A percentile compares a stretch with the other conserved stretches of the same genome.
phyloP scores from a whole-genome alignment of 2,329 filamentous ascomycete species.

The Fusarium poae region DNA sequence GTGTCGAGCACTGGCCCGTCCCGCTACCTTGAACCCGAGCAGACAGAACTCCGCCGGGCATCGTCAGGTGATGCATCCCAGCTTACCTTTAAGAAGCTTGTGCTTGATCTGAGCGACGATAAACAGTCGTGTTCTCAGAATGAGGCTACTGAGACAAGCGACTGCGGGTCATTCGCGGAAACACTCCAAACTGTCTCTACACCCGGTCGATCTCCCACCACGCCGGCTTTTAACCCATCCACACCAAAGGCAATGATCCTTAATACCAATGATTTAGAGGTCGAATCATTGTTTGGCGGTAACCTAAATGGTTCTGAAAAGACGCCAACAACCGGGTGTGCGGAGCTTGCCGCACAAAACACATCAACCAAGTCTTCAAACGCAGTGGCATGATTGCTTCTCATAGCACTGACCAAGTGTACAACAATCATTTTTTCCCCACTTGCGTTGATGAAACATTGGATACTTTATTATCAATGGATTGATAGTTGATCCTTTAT shows the following conservation, averaged over 20 bases:
- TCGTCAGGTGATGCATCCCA: conserved; percentile 8
- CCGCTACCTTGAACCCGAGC: not conserved
- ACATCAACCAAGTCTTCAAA: too few relatives aligned
- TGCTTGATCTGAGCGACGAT: not conserved
- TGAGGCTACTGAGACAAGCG: conserved; percentile 39
- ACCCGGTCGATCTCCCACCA: conserved; percentile 34
- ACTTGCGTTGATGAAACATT: too few relatives aligned
- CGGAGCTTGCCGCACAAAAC: too few relatives aligned
- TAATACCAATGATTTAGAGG: conserved; percentile 9
- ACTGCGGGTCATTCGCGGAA: conserved; percentile 24
- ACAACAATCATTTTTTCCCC: too few relatives aligned
- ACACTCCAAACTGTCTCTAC: conserved; percentile 32
- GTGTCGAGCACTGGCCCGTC: conserved; percentile 2
- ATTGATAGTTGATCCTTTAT: too few relatives aligned
- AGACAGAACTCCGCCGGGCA: not conserved
- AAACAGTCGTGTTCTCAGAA: not conserved
- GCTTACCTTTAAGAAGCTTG: not conserved
- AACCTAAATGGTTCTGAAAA: conserved; percentile 3
- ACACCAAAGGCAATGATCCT: conserved; percentile 51
- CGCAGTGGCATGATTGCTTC: too few relatives aligned
- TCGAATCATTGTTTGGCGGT: conserved; percentile 13
- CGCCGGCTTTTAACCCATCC: conserved; percentile 45
- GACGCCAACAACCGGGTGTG: not conserved
- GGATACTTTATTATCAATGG: too few relatives aligned
- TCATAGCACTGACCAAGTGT: too few relatives aligned